A percentile compares a stretch with the other conserved stretches of the same genome.
phyloP scores from a whole-genome alignment of 2,329 filamentous ascomycete species.

The Tolypocladium album region DNA sequence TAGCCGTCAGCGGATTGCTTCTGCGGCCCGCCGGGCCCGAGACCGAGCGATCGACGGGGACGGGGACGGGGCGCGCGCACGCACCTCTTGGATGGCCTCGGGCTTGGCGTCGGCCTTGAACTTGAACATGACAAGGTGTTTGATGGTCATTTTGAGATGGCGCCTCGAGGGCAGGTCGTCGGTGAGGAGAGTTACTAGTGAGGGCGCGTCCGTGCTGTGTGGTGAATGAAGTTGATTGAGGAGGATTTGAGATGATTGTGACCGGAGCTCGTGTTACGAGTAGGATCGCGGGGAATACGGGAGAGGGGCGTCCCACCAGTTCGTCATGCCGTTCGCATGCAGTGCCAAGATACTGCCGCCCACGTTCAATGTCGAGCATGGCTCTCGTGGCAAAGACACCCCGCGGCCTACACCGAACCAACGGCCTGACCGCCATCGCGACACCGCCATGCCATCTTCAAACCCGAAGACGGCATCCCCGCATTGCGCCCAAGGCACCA shows the following conservation, averaged over 20 bases:
- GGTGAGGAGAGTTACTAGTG: neutral
- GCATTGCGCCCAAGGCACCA: neutral
- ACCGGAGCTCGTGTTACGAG: neutral
- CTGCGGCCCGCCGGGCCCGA: neutral
- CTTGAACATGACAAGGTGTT: slow-evolving; percentile 59
- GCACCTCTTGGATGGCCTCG: slow-evolving; percentile 36
- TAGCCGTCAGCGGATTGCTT: neutral
- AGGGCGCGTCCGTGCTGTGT: neutral
- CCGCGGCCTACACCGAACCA: neutral
- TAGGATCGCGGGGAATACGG: neutral
- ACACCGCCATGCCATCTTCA: neutral
- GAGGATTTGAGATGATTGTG: neutral
- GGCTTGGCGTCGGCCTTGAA: slow-evolving; percentile 43
- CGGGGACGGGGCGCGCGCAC: neutral
- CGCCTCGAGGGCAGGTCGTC: too few relatives aligned
- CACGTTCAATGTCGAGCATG: neutral
- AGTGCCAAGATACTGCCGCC: neutral
- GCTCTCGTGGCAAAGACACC: neutral
- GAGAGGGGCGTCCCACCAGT: neutral
- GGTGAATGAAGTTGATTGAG: neutral
- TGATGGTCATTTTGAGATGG: slow-evolving; percentile 20
- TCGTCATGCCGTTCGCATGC: neutral
- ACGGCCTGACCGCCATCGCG: neutral
- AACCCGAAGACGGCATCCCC: neutral
- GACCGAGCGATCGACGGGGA: neutral